Evolutionary conservation across 805 yeast species (phyloP).

Genomic region (Candida pini): DNA sequence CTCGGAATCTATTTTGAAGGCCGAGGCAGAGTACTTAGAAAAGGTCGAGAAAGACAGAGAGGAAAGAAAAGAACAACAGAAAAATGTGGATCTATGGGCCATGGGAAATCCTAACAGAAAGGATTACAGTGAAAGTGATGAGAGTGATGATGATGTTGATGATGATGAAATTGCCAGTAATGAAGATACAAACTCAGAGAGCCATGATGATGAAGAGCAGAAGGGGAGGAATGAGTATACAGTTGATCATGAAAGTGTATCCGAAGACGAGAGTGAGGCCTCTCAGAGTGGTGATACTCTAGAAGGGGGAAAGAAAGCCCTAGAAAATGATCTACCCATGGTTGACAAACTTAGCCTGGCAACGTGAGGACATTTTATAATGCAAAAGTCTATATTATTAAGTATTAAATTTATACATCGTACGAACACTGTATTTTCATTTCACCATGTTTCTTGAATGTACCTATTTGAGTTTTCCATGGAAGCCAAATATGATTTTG

Average conservation of each 20-base stretch:
- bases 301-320: no score
- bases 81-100: slow-evolving; percentile 64
- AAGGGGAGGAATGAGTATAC: neutral
- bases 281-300: neutral
- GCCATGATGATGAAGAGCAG: slow-evolving; percentile 17
- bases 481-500: slow-evolving; percentile 43
- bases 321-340: neutral
- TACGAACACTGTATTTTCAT: no score
- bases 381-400: neutral
- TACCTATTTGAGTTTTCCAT: slow-evolving; percentile 66
- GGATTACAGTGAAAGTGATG: slow-evolving; percentile 18
- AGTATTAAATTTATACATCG: neutral
- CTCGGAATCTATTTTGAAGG: slow-evolving; percentile 61
- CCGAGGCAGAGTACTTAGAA: slow-evolving; percentile 71
- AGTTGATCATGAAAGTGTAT: neutral
- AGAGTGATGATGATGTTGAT: slow-evolving; percentile 23
- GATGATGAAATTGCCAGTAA: slow-evolving; percentile 14
- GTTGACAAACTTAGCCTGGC: neutral
- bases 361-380: neutral
- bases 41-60: slow-evolving; percentile 60
- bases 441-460: slow-evolving; percentile 84
- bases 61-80: slow-evolving; percentile 50
- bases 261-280: neutral
- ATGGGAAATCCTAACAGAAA: slow-evolving; percentile 69
- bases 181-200: slow-evolving; percentile 9